phyloP scores from a whole-genome alignment of 2,329 filamentous ascomycete genomes.

The Anthostomella pinea region DNA sequence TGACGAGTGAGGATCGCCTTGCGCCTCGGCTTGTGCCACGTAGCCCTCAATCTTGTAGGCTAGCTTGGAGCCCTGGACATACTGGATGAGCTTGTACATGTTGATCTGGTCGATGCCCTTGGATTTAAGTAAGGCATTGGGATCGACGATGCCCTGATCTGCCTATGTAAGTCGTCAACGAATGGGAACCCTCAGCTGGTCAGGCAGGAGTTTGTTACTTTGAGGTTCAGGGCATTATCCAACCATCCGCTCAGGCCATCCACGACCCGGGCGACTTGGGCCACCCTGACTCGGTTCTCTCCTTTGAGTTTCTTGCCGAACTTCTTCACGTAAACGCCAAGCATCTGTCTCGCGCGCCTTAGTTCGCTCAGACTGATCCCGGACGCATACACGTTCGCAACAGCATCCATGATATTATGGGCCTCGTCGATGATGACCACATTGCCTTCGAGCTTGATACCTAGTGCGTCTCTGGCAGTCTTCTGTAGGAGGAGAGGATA shows the following conservation, averaged over 20 bases:
- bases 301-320: slow-evolving; percentile 89
- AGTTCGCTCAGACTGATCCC: slow-evolving; percentile 73
- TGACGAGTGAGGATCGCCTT: slow-evolving; percentile 29
- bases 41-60: slow-evolving; percentile 95
- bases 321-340: slow-evolving; percentile 78
- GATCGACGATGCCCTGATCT: slow-evolving; percentile 65
- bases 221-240: slow-evolving; percentile 46
- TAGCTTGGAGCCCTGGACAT: slow-evolving; percentile 87
- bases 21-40: slow-evolving; percentile 57
- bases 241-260: slow-evolving; percentile 74
- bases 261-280: slow-evolving; percentile 79
- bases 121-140: slow-evolving; percentile 70
- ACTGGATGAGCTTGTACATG: slow-evolving; percentile 80
- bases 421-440: slow-evolving; percentile 97
- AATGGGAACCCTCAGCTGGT: slow-evolving; percentile 9
- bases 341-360: slow-evolving; percentile 67
- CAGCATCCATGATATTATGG: slow-evolving; percentile 95
- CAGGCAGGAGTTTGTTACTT: no score
- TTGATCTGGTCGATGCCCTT: slow-evolving; percentile 96
- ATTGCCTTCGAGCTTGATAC: slow-evolving; percentile 80
- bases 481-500: slow-evolving; percentile 89
- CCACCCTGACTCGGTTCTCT: slow-evolving; percentile 86
- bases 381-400: slow-evolving; percentile 81
- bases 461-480: slow-evolving; percentile 81
- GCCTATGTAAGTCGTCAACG: slow-evolving; percentile 30